phyloP scores from a whole-genome alignment of 345 rosid genomes.

The Toxicodendron radicans region DNA sequence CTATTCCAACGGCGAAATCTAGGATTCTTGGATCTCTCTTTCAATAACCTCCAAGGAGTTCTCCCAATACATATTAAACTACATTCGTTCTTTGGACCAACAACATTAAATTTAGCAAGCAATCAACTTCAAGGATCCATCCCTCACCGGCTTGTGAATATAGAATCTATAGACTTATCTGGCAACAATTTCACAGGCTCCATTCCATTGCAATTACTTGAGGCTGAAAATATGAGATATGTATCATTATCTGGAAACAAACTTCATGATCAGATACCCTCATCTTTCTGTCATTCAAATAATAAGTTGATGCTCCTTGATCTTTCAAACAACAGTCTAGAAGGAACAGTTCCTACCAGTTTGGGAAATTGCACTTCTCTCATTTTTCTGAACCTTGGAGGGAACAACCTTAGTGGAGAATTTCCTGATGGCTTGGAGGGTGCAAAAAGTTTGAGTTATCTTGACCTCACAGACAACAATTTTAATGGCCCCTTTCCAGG shows the following conservation, averaged over 20 bases:
- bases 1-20: too few relatives aligned
- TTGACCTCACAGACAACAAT: background rate
- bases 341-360: too few relatives aligned
- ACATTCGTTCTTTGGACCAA: too few relatives aligned
- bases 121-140: too few relatives aligned
- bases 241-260: slow-evolving; percentile 1
- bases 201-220: too few relatives aligned
- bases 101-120: too few relatives aligned
- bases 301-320: background rate
- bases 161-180: too few relatives aligned
- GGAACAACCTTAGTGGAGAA: slow-evolving; percentile 22
- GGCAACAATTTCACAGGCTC: background rate
- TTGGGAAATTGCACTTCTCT: background rate
- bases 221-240: too few relatives aligned
- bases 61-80: too few relatives aligned
- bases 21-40: too few relatives aligned
- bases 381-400: slow-evolving; percentile 19
- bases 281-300: background rate
- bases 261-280: background rate
- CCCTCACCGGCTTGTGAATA: too few relatives aligned
- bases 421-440: slow-evolving; percentile 16
- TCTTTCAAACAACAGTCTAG: background rate
- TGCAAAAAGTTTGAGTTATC: slow-evolving; percentile 14
- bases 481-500: background rate
- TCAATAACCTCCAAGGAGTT: too few relatives aligned